Base-by-base conservation (phyloP, 768 basidiomycete species). In the Russula sp. region DNA sequence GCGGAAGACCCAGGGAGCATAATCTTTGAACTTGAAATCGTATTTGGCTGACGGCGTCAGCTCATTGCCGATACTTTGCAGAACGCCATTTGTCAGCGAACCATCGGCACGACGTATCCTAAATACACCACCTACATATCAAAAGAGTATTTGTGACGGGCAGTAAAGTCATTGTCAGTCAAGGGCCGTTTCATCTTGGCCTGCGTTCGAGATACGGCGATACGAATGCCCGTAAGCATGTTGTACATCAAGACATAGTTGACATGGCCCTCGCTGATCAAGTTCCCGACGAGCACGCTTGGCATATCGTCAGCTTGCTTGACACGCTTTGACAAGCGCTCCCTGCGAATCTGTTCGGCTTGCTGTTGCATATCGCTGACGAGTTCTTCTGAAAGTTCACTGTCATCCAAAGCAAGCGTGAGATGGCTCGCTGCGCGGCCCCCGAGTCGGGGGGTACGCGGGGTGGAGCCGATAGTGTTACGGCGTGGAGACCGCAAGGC, bases 171-270 rank as follows among this genome's bases (percentile, higher is more conserved):
- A 36, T 90, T 90, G 52, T 84, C 81, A 11, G 88, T 89, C 43
- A 99, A 76, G 4, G 86, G 82, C 55, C 93, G 83, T 73, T 88
- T 87, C 6, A 94, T 85, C 78, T 98, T 98, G 49, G 95, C 97
- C 71, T 97, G 93, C 76, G 92, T 97, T 65, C 97, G 79, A 49
- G 96, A 98, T 13, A 98, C 95, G 34, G 87, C 95, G 67, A 94
- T 93, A 45, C 97, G 84, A 64, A 99, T 99, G 5, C 97, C 97
- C 5, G 97, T 99, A 69, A 99, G 80, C 97, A 99, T 99, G 77
- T 99, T 98, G 77, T 98, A 99, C 97, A 98, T 98, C 70, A 99
- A 77, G 61, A 98, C 91, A 68, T 98, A 99, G 77, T 99, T 99
- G 73, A 89, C 95, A 75, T 99, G 97, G 69, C 86, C 96, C 72